Percentiles rank a stretch among this genome's conserved stretches.
Conservation (phyloP, 129 eudicot species). For the Flaveria bidentis region DNA sequence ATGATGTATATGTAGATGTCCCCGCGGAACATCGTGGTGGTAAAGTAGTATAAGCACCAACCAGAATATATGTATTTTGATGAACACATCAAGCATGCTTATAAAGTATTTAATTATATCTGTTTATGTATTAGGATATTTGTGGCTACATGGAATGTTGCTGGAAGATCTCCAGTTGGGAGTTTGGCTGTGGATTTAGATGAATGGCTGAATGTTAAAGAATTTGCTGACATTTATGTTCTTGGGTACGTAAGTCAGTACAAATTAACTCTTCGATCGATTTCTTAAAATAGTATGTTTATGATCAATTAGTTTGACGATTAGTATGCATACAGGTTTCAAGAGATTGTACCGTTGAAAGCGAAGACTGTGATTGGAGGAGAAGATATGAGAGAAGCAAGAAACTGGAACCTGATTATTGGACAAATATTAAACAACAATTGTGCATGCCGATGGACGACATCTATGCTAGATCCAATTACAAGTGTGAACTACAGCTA, state of each 20-base stretch:
- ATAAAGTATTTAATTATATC: slow-evolving; percentile 12
- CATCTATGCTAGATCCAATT: slow-evolving; percentile 51
- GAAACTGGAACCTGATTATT: slow-evolving; percentile 72
- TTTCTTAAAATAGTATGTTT: neutral
- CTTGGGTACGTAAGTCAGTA: slow-evolving; percentile 56
- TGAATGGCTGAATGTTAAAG: slow-evolving; percentile 81
- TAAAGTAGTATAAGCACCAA: too few species aligned
- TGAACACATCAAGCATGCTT: neutral
- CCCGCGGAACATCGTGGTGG: too few species aligned
- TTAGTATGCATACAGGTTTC: slow-evolving; percentile 54
- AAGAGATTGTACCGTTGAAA: slow-evolving; percentile 81
- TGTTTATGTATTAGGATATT: slow-evolving; percentile 52
- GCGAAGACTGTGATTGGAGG: slow-evolving; percentile 70
- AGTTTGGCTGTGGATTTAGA: slow-evolving; percentile 80
- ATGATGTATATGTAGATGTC: neutral
- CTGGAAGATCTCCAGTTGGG: slow-evolving; percentile 84
- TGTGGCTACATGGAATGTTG: slow-evolving; percentile 97
- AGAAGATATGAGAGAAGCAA: slow-evolving; percentile 74
- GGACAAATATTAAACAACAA: slow-evolving; percentile 71
- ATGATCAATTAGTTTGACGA: neutral
- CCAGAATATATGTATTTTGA: too few species aligned
- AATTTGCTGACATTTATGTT: slow-evolving; percentile 79
- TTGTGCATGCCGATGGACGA: slow-evolving; percentile 59
- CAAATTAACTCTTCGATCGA: neutral
- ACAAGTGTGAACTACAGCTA: slow-evolving; percentile 45